Evolutionary conservation across 2,329 filamentous ascomycete genomes (phyloP), one percentile per base, ranked within the genome.

Genomic region (Penicillium corylophilum): DNA sequence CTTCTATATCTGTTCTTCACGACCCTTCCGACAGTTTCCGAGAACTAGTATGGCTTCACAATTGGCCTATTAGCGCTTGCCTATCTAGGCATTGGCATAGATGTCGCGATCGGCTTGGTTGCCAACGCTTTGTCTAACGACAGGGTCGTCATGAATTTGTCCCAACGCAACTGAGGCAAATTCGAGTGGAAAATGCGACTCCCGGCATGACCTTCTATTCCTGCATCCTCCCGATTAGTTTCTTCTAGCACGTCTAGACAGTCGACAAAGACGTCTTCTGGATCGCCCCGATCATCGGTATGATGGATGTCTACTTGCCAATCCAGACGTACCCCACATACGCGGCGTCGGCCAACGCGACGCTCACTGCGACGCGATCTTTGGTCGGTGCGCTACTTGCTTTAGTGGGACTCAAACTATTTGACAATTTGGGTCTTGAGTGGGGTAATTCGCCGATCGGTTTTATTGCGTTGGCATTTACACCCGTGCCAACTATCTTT

Each of bases 281-380:
- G 44, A 46, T 46, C 18, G 44, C 23, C 7, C 23, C 23, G 7
- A 24, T 24, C 7, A 24, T 76, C 2, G 82, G 82, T 0, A 76
- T 79, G 15, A 82, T 83, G 50, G 60, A 64, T 2, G 54, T 68
- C n/a, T 80, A 82, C 33, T 60, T 67, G 64, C 80, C 80, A 28
- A 77, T 82, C 39, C 80, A 84, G 45, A 84, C 82, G 15, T 87
- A 77, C 15, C 71, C 74, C 0, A 72, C 69, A 9, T 65, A 71
- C 46, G 77, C 78, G 0, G 78, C 78, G 0, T 73, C 67, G 45
- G 79, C 79, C 0, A 78, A 79, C 24, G 81, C 79, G 0, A 79
- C 78, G 0, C 75, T 79, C n/a, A 79, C 80, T 0, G 76, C 83
- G 3, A 69, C 82, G 10, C 71, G 82, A 39, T 81, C 77, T 2